phyloP scores from a whole-genome alignment of 2,329 filamentous ascomycete species.

The Fusarium caatingaense region DNA sequence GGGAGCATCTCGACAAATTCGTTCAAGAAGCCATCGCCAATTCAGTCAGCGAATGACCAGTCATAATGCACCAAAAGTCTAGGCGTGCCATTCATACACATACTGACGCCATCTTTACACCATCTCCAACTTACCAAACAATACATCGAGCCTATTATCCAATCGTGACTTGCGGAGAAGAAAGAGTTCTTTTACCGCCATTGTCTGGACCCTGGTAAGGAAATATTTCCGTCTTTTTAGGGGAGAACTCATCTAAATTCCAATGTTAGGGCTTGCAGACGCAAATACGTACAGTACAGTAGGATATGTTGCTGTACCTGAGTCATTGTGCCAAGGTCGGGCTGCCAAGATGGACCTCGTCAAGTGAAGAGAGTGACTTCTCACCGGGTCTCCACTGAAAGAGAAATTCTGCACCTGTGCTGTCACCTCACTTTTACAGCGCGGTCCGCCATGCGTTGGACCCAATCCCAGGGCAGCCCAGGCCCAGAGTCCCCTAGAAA shows the following conservation, averaged over 20 bases:
- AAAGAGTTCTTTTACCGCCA: neutral
- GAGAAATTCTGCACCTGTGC: constrained; percentile 25
- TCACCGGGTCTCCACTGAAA: constrained; percentile 19
- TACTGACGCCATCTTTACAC: constrained; percentile 36
- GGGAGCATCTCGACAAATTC: neutral
- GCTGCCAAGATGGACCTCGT: constrained; percentile 8
- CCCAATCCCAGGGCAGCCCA: neutral
- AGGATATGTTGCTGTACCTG: constrained; percentile 5
- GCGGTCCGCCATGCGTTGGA: constrained; percentile 17
- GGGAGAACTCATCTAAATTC: neutral
- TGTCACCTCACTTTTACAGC: constrained; percentile 8
- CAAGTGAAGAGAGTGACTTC: constrained; percentile 18
- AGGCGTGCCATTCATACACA: constrained; percentile 6
- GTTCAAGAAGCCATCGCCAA: neutral
- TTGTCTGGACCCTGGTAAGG: constrained; percentile 8
- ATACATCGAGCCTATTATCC: neutral
- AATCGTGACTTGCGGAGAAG: neutral
- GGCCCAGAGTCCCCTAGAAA: constrained; percentile 11
- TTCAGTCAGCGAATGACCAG: neutral
- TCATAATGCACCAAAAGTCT: constrained; percentile 1
- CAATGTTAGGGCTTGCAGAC: constrained; percentile 7
- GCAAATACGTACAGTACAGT: neutral
- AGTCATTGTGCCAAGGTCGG: constrained; percentile 28
- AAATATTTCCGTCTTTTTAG: constrained; percentile 4
- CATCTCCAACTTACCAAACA: constrained; percentile 18